Conservation (phyloP, 495 filamentous ascomycete genomes). For the Tuber calosporum region DNA sequence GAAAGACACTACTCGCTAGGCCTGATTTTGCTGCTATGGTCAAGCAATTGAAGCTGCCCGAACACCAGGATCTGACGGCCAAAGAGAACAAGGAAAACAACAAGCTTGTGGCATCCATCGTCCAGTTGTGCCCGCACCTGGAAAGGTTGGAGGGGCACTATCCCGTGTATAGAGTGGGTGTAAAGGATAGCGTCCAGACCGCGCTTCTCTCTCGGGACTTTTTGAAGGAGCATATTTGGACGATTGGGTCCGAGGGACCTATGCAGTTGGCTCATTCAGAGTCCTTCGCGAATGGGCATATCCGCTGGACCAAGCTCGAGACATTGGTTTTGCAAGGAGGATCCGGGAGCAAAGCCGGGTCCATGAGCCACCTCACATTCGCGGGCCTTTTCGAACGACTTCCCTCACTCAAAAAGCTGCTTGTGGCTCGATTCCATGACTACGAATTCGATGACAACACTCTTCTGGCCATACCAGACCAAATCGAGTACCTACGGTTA, state of each 20-base stretch:
- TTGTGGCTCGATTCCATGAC: slow-evolving; percentile 64
- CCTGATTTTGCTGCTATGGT: slow-evolving; percentile 65
- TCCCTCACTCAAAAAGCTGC: slow-evolving; percentile 63
- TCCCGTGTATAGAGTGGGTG: slow-evolving; percentile 62
- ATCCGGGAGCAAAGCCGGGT: slow-evolving; percentile 50
- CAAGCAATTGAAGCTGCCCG: slow-evolving; percentile 64
- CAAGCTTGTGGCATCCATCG: slow-evolving; percentile 66
- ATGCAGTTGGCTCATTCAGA: slow-evolving; percentile 56
- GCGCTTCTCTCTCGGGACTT: slow-evolving; percentile 68
- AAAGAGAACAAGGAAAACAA: slow-evolving; percentile 56
- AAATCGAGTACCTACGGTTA: slow-evolving; percentile 64
- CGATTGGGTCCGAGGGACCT: slow-evolving; percentile 48
- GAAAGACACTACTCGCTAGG: slow-evolving; percentile 66
- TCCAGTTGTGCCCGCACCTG: slow-evolving; percentile 82
- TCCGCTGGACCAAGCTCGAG: slow-evolving; percentile 61
- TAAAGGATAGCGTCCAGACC: slow-evolving; percentile 62
- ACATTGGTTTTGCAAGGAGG: slow-evolving; percentile 68
- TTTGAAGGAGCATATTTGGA: slow-evolving; percentile 74
- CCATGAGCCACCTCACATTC: slow-evolving; percentile 59
- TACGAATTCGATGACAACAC: slow-evolving; percentile 66
- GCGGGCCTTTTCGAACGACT: slow-evolving; percentile 60
- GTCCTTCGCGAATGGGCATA: slow-evolving; percentile 63
- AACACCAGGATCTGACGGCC: slow-evolving; percentile 49
- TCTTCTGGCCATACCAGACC: slow-evolving; percentile 59
- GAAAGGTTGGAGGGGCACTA: slow-evolving; percentile 66